Evolutionary conservation across 371 early-diverging fungal genomes (phyloP).

Genomic region (Chytridium lagenaria): DNA sequence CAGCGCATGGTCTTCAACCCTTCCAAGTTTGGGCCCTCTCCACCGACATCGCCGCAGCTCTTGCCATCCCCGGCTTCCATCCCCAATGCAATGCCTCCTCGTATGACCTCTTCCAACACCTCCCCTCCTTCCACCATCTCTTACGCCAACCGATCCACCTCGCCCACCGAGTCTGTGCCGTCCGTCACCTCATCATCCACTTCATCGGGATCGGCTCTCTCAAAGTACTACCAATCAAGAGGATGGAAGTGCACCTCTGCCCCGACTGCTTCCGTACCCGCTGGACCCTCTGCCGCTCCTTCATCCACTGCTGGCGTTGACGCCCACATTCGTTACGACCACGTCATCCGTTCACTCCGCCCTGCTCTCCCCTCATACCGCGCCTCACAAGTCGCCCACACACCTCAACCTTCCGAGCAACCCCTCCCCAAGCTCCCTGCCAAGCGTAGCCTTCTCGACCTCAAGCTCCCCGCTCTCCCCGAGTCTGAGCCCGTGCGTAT

Average conservation of each 20-base stretch:
- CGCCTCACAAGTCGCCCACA: background rate
- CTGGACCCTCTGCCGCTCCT: background rate
- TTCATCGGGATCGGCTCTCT: background rate
- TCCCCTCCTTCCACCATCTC: background rate
- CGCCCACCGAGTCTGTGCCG: background rate
- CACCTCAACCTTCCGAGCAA: background rate
- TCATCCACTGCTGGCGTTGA: background rate
- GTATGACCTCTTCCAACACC: too few species aligned
- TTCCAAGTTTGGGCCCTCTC: background rate
- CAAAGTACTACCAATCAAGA: background rate
- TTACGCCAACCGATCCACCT: background rate
- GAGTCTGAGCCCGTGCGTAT: background rate
- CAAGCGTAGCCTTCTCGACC: background rate
- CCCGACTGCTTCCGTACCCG: background rate
- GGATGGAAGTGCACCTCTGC: background rate
- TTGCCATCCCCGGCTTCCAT: too few species aligned
- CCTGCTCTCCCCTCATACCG: conserved; percentile 3
- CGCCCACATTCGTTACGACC: conserved; percentile 7
- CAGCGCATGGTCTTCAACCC: background rate
- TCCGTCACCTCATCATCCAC: background rate
- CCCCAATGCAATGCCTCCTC: too few species aligned
- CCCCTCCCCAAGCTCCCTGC: background rate
- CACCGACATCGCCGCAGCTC: background rate
- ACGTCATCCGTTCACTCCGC: background rate
- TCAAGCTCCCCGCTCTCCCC: background rate